Evolutionary conservation across 2,329 filamentous ascomycete species (phyloP), one percentile per base, ranked within the genome.

Genomic region (Aureobasidium sp.): DNA sequence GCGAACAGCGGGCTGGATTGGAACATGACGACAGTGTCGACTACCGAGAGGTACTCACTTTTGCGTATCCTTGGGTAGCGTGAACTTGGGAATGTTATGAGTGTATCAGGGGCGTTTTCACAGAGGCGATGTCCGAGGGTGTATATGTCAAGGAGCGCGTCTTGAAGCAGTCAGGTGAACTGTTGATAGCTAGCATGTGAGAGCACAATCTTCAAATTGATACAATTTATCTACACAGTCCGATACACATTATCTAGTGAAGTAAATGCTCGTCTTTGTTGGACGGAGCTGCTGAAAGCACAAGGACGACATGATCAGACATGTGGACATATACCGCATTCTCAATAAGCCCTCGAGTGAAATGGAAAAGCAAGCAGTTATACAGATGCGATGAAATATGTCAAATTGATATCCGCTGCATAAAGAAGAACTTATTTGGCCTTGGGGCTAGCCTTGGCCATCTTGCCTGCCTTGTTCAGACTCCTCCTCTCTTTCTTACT

Each of bases 401-500:
- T 58, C 42, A 48, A 47, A 58, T 58, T 58, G 54, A 58, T 58
- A 58, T 58, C 42, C 54, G 54, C 54, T 58, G 37, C 15, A 35
- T 22, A 19, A 29, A 47, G 5, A 29, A 48, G 17, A 27, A 54
- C 59, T 58, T 62, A 61, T 60, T 63, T 62, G 14, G 58, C 49
- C 27, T 61, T 60, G 22, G 57, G 33, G 61, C 64, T 65, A 44
- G 65, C 59, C 63, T 62, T 65, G 1, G 39, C 59, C 50, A 61
- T 58, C 57, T 65, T 62, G 33, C 60, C 50, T 9, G 37, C 62
- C 42, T 57, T 45, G 40, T 64, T 66, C 35, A 49, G 44, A 3
- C 65, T 53, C 61, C 67, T 67, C 45, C 69, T 70, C 60, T 68
- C 67, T 62, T 70, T 68, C 65, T 71, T 66, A 19, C 64, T 48